Percentiles rank a stretch among this genome's conserved stretches.
phyloP scores from a whole-genome alignment of 129 eudicot species.

The Tagetes erecta region DNA sequence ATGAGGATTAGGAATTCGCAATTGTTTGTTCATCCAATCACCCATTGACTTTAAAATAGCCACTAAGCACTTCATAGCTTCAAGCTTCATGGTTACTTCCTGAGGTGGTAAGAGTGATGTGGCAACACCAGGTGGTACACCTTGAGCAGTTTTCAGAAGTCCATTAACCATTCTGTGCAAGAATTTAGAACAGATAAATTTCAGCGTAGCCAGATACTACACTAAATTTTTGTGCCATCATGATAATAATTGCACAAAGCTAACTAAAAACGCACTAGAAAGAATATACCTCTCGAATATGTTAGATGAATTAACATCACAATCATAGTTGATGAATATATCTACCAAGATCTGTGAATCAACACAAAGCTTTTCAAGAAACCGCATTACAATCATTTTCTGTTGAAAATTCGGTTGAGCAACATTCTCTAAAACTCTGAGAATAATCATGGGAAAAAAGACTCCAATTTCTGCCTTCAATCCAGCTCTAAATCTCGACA shows the following conservation, averaged over 20 bases:
- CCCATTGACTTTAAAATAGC: slow-evolving; percentile 94
- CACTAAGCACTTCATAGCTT: slow-evolving; percentile 94
- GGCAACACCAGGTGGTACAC: slow-evolving; percentile 82
- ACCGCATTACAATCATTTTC: slow-evolving; percentile 93
- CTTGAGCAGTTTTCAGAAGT: slow-evolving; percentile 98
- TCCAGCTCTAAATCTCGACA: slow-evolving; percentile 98
- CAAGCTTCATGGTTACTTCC: slow-evolving; percentile 79
- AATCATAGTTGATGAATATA: slow-evolving; percentile 93
- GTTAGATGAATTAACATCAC: slow-evolving; percentile 98
- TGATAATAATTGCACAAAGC: neutral
- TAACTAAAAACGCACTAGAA: slow-evolving; percentile 2
- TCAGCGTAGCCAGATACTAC: neutral
- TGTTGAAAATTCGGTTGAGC: slow-evolving; percentile 96
- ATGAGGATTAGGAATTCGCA: slow-evolving; percentile 88
- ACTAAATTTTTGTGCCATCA: neutral
- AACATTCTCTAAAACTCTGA: slow-evolving; percentile 93
- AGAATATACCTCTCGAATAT: slow-evolving; percentile 88
- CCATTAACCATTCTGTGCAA: slow-evolving; percentile 87
- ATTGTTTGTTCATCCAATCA: slow-evolving; percentile 96
- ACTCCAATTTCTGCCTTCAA: slow-evolving; percentile 99
- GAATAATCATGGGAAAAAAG: slow-evolving; percentile 97
- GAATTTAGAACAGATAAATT: slow-evolving; percentile 10
- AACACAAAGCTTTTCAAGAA: slow-evolving; percentile 86
- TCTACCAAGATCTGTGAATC: slow-evolving; percentile 98
- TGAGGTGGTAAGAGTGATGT: slow-evolving; percentile 95